Conservation (phyloP, 225 moss, liverwort and hornwort genomes). For the Asterella californica region DNA sequence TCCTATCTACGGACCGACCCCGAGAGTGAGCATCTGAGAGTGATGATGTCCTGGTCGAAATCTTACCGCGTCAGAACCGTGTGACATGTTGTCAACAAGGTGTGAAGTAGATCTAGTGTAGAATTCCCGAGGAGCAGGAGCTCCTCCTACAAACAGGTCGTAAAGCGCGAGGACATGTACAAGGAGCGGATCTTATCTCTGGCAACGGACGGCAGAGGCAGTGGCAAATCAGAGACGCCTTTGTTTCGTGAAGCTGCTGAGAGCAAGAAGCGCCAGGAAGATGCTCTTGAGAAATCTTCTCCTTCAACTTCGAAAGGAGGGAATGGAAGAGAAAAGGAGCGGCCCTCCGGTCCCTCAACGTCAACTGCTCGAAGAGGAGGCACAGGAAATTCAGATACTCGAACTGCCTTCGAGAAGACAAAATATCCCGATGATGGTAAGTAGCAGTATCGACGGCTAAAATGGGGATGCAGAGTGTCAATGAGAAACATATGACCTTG, state of each 20-base stretch:
- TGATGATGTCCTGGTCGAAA: constrained; percentile 16
- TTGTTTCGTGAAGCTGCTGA: constrained; percentile 58
- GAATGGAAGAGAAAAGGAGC: constrained; percentile 79
- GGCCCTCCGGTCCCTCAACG: constrained; percentile 56
- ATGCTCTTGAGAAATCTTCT: constrained; percentile 76
- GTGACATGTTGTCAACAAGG: constrained; percentile 41
- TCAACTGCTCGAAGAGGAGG: constrained; percentile 52
- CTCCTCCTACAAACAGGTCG: constrained; percentile 29
- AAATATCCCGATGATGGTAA: constrained; percentile 90
- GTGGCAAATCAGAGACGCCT: constrained; percentile 67
- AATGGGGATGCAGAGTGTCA: not conserved
- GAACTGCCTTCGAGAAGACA: constrained; percentile 69
- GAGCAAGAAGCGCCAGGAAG: constrained; percentile 81
- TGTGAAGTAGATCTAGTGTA: constrained; percentile 33
- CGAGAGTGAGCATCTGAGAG: not conserved
- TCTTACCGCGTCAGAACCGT: constrained; percentile 17
- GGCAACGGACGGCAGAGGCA: constrained; percentile 58
- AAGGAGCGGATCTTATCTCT: constrained; percentile 58
- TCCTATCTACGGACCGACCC: not conserved
- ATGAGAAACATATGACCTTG: not conserved
- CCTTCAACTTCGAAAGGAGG: constrained; percentile 85
- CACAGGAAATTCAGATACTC: constrained; percentile 46
- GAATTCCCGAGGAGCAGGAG: constrained; percentile 42
- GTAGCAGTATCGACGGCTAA: not conserved
- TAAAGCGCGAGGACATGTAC: constrained; percentile 58